phyloP scores from a whole-genome alignment of 140 eudicot species.

The Anethum foeniculum region DNA sequence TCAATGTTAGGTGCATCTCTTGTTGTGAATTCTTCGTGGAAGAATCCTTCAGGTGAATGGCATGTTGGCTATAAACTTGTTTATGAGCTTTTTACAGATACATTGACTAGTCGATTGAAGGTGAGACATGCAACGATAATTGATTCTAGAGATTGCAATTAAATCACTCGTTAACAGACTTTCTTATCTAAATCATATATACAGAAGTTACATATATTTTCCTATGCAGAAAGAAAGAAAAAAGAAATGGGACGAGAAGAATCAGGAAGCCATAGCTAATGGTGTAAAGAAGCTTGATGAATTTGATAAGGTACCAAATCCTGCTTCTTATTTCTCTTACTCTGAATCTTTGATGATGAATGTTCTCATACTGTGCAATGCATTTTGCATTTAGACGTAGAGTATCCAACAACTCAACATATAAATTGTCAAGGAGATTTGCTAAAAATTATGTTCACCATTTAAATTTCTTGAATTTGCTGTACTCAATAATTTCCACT shows the following conservation, averaged over 20 bases:
- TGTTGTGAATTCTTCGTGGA: slow-evolving; percentile 80
- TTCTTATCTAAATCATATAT: background rate
- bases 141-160: slow-evolving; percentile 9
- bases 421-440: background rate
- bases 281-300: slow-evolving; percentile 80
- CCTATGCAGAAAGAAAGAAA: slow-evolving; percentile 77
- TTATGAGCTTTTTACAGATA: slow-evolving; percentile 85
- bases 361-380: background rate
- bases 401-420: background rate
- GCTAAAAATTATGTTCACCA: background rate
- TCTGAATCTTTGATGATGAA: background rate
- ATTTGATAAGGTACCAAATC: slow-evolving; percentile 58
- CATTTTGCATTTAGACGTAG: background rate
- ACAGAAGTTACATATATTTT: slow-evolving; percentile 13
- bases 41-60: slow-evolving; percentile 95
- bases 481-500: background rate
- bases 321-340: slow-evolving; percentile 10
- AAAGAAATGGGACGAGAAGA: slow-evolving; percentile 84
- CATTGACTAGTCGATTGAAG: slow-evolving; percentile 78
- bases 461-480: background rate
- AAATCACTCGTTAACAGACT: background rate
- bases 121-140: slow-evolving; percentile 29
- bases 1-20: slow-evolving; percentile 54
- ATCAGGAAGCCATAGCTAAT: slow-evolving; percentile 84
- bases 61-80: slow-evolving; percentile 83